These are phyloP conservation scores for Pulveroboletus sp. DNA, from an alignment of 768 basidiomycete species.

Conservation along the genomic window DNA sequence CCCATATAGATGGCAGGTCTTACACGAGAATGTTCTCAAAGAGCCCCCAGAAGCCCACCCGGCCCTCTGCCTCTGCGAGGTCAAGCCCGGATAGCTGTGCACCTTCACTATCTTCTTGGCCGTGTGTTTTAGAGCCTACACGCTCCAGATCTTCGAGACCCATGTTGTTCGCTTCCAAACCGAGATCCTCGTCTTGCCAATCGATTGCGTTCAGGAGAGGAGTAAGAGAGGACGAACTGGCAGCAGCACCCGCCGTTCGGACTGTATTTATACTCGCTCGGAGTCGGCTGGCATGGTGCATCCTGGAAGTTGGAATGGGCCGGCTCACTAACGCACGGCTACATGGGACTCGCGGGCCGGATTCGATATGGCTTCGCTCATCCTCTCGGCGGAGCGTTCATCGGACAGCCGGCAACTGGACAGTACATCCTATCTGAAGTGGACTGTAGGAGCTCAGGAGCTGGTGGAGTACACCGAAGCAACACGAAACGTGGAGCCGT, in stretches of 20 bases:
- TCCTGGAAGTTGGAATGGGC: no score
- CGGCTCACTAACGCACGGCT: no score
- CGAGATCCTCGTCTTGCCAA: background rate
- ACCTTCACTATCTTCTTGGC: conserved; percentile 4
- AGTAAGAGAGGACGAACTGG: conserved; percentile 14
- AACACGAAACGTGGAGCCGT: no score
- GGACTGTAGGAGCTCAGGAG: background rate
- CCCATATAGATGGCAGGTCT: no score
- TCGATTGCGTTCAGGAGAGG: conserved; percentile 10
- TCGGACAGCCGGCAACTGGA: background rate
- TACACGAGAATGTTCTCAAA: no score
- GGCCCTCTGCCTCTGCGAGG: no score
- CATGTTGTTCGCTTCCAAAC: conserved; percentile 13
- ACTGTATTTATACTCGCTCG: conserved; percentile 15
- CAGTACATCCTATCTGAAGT: background rate
- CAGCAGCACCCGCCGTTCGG: conserved; percentile 1
- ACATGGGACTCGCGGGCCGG: background rate
- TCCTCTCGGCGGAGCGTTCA: background rate
- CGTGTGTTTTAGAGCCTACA: conserved; percentile 9
- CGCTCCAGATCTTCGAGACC: background rate
- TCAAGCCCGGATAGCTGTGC: no score
- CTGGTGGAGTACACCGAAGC: background rate
- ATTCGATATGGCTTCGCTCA: background rate
- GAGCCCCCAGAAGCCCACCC: no score
- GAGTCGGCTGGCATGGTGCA: background rate